Conservation (phyloP, 495 filamentous ascomycete genomes). For the Talaromyces trachyspermus region DNA sequence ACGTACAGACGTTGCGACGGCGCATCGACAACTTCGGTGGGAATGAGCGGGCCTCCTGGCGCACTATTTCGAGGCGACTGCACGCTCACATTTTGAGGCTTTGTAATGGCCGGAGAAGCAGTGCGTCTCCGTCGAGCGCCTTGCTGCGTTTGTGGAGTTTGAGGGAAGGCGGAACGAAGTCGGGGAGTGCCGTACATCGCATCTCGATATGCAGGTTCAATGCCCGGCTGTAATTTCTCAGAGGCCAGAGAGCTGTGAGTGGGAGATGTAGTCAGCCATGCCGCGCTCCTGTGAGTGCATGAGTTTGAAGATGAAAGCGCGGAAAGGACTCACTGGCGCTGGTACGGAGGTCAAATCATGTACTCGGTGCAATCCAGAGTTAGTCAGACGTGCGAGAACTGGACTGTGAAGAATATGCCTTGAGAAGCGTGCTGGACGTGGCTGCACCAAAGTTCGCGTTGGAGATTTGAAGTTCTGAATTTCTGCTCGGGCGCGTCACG, state of each 20-base stretch:
- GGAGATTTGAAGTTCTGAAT: neutral
- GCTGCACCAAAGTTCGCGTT: no score
- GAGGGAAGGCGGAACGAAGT: conserved; percentile 63
- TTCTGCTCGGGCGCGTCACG: neutral
- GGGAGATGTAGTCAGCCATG: no score
- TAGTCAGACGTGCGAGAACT: no score
- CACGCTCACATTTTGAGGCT: conserved; percentile 4
- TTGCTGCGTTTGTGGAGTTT: conserved; percentile 48
- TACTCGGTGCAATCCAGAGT: no score
- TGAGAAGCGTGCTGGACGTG: no score
- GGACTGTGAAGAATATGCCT: no score
- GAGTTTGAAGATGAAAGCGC: no score
- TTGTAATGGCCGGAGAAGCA: neutral
- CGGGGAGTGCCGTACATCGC: conserved; percentile 70
- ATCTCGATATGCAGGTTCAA: conserved; percentile 33
- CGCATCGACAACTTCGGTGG: conserved; percentile 68
- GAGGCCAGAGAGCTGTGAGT: neutral
- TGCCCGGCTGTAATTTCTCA: no score
- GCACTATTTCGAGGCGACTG: conserved; percentile 15
- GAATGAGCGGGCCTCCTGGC: conserved; percentile 56
- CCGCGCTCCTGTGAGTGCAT: no score
- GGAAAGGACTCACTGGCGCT: neutral
- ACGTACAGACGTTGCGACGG: conserved; percentile 85
- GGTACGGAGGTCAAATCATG: neutral
- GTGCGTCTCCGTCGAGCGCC: conserved; percentile 5